Conservation (phyloP, 306 rosid genomes). For the Mimosa pudica region DNA sequence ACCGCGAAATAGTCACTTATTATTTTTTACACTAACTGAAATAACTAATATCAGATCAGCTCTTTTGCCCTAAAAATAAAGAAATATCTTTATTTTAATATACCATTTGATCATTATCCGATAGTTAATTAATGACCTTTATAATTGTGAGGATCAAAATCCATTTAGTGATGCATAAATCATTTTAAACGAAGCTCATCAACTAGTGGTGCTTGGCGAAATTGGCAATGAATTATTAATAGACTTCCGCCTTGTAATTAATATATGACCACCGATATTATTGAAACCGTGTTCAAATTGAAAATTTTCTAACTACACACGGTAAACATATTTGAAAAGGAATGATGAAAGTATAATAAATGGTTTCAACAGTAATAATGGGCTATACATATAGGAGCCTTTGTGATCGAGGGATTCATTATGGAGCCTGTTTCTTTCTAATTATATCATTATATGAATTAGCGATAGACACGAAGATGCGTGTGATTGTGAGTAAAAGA, state of each 20-base stretch:
- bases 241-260: not conserved
- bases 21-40: too few relatives aligned
- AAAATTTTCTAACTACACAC: not conserved
- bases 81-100: too few relatives aligned
- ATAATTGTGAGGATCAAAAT: not conserved
- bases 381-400: not conserved
- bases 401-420: not conserved
- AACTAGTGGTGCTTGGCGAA: too few relatives aligned
- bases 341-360: not conserved
- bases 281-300: not conserved
- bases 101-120: not conserved
- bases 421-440: not conserved
- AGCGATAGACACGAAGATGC: not conserved
- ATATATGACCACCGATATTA: not conserved
- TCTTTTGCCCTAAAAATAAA: too few relatives aligned
- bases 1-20: too few relatives aligned
- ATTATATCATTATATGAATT: not conserved
- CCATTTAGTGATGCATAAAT: not conserved
- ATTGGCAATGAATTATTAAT: too few relatives aligned
- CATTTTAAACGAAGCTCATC: too few relatives aligned
- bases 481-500: not conserved
- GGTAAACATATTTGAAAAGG: not conserved
- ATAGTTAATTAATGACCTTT: too few relatives aligned
- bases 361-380: not conserved
- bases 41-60: too few relatives aligned